Conservation (phyloP, 768 basidiomycete species). For the Lyophyllum decastes region DNA sequence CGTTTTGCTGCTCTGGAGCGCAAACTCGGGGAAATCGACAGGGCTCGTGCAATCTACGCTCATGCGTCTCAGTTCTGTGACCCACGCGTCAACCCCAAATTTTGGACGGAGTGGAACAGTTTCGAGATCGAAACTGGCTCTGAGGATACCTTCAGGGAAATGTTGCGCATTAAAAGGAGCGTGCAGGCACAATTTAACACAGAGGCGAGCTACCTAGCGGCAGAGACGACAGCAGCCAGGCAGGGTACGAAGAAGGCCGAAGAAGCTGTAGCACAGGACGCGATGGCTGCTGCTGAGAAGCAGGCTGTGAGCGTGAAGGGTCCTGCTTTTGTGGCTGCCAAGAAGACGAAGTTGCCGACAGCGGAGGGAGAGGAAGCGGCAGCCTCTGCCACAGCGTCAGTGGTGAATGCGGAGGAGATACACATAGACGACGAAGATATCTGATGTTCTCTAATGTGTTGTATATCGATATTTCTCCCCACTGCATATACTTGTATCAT, state of each 20-base stretch:
- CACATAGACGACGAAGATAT: constrained; percentile 83
- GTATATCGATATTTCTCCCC: constrained; percentile 8
- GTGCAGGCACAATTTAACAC: constrained; percentile 99
- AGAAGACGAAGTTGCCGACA: constrained; percentile 44
- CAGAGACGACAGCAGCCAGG: constrained; percentile 78
- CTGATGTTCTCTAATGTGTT: constrained; percentile 13
- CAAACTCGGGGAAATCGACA: constrained; percentile 98
- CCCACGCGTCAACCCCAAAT: constrained; percentile 85
- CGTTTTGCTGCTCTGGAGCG: constrained; percentile 95
- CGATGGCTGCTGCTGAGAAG: constrained; percentile 86
- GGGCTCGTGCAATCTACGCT: constrained; percentile 94
- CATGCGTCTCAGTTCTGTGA: constrained; percentile 99
- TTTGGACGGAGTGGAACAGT: constrained; percentile 96
- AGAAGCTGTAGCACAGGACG: constrained; percentile 54
- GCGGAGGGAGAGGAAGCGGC: constrained; percentile 36
- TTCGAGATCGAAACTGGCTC: constrained; percentile 99
- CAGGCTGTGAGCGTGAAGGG: constrained; percentile 58
- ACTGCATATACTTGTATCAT: constrained; percentile 4
- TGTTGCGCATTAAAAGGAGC: constrained; percentile 94
- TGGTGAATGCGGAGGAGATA: constrained; percentile 77
- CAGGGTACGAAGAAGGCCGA: constrained; percentile 52
- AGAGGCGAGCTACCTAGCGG: constrained; percentile 89
- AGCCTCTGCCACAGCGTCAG: constrained; percentile 24
- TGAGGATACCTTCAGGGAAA: constrained; percentile 96
- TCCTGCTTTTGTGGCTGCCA: constrained; percentile 80